phyloP scores from a whole-genome alignment of 306 rosid species.

The Sesbania bispinosa region DNA sequence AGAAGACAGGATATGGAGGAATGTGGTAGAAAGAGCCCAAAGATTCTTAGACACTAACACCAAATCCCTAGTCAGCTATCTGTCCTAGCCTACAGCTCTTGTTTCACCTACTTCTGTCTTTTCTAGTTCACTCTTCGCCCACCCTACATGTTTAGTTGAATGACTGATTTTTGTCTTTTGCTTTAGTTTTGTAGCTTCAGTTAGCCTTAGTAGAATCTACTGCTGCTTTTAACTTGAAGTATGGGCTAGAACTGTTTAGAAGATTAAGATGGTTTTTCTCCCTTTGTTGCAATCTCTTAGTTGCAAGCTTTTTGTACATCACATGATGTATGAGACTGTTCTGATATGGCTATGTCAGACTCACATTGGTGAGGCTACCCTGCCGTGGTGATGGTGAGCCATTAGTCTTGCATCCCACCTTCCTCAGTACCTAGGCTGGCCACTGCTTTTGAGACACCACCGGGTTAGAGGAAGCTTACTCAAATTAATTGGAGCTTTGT shows the following conservation, averaged over 20 bases:
- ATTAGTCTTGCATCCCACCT: conserved; percentile 4
- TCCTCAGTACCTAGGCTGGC: not conserved
- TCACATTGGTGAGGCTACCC: not conserved
- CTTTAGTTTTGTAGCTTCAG: not conserved
- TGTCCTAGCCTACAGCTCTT: not conserved
- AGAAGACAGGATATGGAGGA: not conserved
- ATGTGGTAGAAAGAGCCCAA: not conserved
- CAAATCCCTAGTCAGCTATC: not conserved
- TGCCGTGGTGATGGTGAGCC: not conserved
- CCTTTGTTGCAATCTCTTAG: not conserved
- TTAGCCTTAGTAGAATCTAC: not conserved
- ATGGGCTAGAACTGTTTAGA: not conserved
- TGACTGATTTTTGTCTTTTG: not conserved
- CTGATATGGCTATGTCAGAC: not conserved
- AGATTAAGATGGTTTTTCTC: not conserved
- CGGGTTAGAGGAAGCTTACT: conserved; percentile 4
- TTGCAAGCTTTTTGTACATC: not conserved
- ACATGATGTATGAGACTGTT: not conserved
- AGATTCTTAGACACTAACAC: not conserved
- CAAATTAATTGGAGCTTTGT: not conserved
- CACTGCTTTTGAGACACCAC: conserved; percentile 4
- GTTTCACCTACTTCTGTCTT: not conserved
- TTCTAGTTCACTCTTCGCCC: not conserved
- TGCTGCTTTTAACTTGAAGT: not conserved
- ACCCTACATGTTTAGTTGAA: not conserved